These are phyloP conservation scores for Curvularia verruculosa DNA, from an alignment of 2,329 filamentous ascomycete genomes.

Conservation along the genomic window DNA sequence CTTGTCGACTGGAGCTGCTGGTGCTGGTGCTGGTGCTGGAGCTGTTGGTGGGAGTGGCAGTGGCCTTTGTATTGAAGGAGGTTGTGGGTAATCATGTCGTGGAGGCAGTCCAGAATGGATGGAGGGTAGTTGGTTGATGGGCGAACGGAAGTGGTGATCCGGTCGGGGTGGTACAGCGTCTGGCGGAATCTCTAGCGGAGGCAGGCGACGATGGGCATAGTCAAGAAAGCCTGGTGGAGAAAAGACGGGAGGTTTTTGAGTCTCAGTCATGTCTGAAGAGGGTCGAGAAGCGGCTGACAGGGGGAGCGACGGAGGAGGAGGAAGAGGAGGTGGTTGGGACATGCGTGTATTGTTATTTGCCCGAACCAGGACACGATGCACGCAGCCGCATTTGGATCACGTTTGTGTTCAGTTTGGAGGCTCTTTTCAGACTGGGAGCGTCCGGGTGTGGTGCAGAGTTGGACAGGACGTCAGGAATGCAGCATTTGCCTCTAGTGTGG, in stretches of 20 bases:
- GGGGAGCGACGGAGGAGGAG: constrained; percentile 52
- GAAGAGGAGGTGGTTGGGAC: constrained; percentile 50
- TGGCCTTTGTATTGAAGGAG: constrained; percentile 31
- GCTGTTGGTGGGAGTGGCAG: too few relatives aligned
- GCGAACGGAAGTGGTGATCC: constrained; percentile 49
- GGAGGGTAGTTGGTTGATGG: constrained; percentile 46
- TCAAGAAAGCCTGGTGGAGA: constrained; percentile 50
- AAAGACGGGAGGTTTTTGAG: constrained; percentile 52
- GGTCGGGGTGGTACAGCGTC: constrained; percentile 46
- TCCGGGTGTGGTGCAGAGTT: constrained; percentile 48
- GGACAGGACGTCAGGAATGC: constrained; percentile 49
- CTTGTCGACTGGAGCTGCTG: constrained; percentile 46
- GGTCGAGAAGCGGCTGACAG: constrained; percentile 45
- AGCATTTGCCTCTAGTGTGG: constrained; percentile 47
- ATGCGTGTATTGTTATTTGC: constrained; percentile 53
- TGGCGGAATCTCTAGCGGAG: constrained; percentile 49
- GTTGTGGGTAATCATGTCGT: constrained; percentile 38
- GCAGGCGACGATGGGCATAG: constrained; percentile 48
- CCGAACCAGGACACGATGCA: constrained; percentile 49
- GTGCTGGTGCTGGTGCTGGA: neutral
- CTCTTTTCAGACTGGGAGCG: constrained; percentile 44
- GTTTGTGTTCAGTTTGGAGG: constrained; percentile 45
- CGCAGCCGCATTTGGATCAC: constrained; percentile 49
- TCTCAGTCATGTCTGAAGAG: constrained; percentile 53
- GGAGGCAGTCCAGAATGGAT: constrained; percentile 45